Base-by-base conservation (phyloP, 176 grass and related monocot genomes). In the Eleusine indica region DNA sequence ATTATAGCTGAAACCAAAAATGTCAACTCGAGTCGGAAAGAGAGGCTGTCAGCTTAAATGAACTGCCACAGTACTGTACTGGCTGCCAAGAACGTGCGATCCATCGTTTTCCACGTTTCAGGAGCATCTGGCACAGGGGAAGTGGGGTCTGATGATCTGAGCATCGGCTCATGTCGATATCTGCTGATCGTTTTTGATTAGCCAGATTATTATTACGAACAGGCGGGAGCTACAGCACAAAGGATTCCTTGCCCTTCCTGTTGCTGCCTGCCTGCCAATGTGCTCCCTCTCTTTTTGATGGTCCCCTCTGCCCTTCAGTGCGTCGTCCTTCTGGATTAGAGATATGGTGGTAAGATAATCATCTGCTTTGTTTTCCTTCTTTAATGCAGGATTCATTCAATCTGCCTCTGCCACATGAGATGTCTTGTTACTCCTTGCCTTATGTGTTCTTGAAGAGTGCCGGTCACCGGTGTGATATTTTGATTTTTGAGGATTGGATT, bases 91-190 rank as follows among this genome's bases (percentile, higher is more conserved):
- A 68, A 40, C 42, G 54, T 37, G 82, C 42, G 13, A 21, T 52
- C 75, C 42, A 72, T 85, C 83, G 54, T 53, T 85, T 70, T 72
- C 83, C 41, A 52, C 54, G 75, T 64, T 39, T 8, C 72, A 38
- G 22, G 8, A 53, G 22, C 43, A 73, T 44, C 29, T 53, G 66
- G 82, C 7, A 25, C 63, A 69, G 43, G 30, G 4, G 13, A 62
- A 64, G 9, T 46, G 53, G 17, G 75, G 21, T 8, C 58, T 57
- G 58, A 42, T 38, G 66, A 54, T 21, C 38, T 1, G 40, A 0
- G 60, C 9, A 63, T 63, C 60, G 60, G 60, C 38, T 25, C 18
- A 71, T 22, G 54, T 73, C 32, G 9, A 54, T 70, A n/a, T 37
- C 69, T 73, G 68, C 13, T 51, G 0, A 39, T 53, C 32, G 40